Evolutionary conservation across 257 asterid species (phyloP), one percentile per base, ranked within the genome.

Genomic region (Solanum corneliomulleri): DNA sequence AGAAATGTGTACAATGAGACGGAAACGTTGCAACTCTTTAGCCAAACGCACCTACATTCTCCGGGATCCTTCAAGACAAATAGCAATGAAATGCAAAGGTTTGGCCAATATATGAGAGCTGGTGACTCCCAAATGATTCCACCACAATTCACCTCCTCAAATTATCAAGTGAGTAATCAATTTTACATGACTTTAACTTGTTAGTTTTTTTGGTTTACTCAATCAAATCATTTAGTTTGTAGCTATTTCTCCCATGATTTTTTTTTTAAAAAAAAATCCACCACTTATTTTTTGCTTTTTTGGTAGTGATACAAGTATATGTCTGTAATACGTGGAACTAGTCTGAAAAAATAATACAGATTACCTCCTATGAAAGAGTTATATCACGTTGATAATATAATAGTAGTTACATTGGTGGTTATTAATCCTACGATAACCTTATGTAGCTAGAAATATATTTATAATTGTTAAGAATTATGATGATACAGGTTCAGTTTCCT

Each of bases 1-100:
- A 75, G 93, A 77, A 90, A 90, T 6, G 93, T 90, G n/a, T 91
- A 91, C 83, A 80, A 31, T 9, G 95, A 93, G 90, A 89, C 91
- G 0, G 95, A 94, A 83, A 89, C 95, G 6, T 72, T 93, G 92
- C 94, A 93, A 90, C 95, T 91, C 6, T 93, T 91, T 31, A 89
- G 93, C 90, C 93, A 93, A 87, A 91, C 95, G 1, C 93, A 91
- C 88, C 91, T 93, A 16, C 90, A 90, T 82, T 92, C 95, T 18
- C 94, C 94, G 1, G 45, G 20, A 44, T 80, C 68, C 69, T 29
- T 29, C 3, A 49, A 80, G 7, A 41, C 85, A 80, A 80, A 80
- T 20, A 80, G 39, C 68, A 29, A 80, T 49, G 85, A 80, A 18
- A 29, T 80, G 20, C 85, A 80, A 80, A 80, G 69, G 69, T 86